Evolutionary conservation across 352 stramenopile species (phyloP).

Genomic region (Phytophthora pisi): DNA sequence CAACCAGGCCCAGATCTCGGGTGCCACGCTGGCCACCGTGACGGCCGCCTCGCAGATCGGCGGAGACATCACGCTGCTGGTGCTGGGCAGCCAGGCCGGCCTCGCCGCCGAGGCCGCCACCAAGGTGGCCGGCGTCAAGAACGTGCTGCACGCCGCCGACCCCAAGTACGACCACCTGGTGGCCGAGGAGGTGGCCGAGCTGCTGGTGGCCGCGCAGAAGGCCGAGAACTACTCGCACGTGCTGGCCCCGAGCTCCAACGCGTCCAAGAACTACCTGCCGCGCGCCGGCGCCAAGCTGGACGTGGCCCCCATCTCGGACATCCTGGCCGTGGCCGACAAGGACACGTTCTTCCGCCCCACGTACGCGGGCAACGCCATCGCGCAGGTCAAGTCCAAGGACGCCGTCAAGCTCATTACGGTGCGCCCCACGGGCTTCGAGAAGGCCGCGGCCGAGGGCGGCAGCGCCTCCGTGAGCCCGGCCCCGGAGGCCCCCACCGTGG

Average conservation of each 20-base stretch:
- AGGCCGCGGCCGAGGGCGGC: conserved; percentile 85
- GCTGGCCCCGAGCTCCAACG: conserved; percentile 94
- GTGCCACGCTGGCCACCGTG: conserved; percentile 82
- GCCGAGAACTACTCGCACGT: conserved; percentile 90
- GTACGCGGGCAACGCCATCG: conserved; percentile 89
- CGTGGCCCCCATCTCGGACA: conserved; percentile 96
- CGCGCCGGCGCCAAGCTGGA: conserved; percentile 95
- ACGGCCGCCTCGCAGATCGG: conserved; percentile 88
- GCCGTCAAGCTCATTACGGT: conserved; percentile 96
- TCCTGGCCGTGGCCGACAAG: conserved; percentile 90
- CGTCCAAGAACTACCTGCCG: conserved; percentile 97
- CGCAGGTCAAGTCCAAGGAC: conserved; percentile 89
- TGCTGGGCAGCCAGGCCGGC: conserved; percentile 71
- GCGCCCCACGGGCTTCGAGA: conserved; percentile 97
- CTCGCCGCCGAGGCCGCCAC: conserved; percentile 65
- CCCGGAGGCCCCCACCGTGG: conserved; percentile 54
- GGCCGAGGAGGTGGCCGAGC: conserved; percentile 85
- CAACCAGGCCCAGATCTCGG: conserved; percentile 73
- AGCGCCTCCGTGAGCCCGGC: conserved; percentile 72
- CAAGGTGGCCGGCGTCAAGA: conserved; percentile 82
- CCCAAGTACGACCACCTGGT: conserved; percentile 90
- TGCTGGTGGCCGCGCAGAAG: conserved; percentile 74
- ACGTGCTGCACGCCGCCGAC: conserved; percentile 84
- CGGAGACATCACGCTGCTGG: conserved; percentile 79
- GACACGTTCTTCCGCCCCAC: conserved; percentile 95